These are phyloP conservation scores for Aureobasidium musti DNA, from an alignment of 2,329 filamentous ascomycete genomes.

Conservation along the genomic window DNA sequence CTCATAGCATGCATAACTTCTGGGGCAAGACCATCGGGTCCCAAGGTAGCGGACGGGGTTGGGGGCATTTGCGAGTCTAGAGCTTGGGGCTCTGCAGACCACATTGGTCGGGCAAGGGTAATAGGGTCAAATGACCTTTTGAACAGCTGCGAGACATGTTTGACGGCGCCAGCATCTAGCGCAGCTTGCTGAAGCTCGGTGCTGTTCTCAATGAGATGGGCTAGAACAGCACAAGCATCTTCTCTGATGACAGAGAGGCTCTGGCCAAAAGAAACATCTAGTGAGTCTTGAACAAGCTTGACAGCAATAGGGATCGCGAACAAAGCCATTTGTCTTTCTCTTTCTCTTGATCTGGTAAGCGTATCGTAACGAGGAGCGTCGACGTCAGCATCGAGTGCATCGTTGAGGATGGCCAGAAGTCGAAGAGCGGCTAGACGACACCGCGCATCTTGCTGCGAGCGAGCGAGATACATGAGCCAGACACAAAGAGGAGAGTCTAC, in stretches of 20 bases:
- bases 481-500: constrained; percentile 51
- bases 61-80: constrained; percentile 34
- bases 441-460: constrained; percentile 44
- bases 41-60: constrained; percentile 52
- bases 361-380: constrained; percentile 40
- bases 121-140: constrained; percentile 67
- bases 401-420: constrained; percentile 44
- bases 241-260: constrained; percentile 65
- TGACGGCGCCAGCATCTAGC: constrained; percentile 67
- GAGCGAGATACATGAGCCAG: constrained; percentile 51
- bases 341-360: constrained; percentile 40
- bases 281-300: constrained; percentile 49
- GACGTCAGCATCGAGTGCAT: constrained; percentile 41
- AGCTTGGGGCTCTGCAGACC: constrained; percentile 51
- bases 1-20: constrained; percentile 68
- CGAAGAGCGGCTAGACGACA: constrained; percentile 48
- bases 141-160: constrained; percentile 62
- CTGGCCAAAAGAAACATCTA: constrained; percentile 22
- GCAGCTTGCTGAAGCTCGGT: constrained; percentile 79
- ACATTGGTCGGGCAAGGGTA: constrained; percentile 54
- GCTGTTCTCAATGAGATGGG: constrained; percentile 75
- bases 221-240: constrained; percentile 72
- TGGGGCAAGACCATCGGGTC: constrained; percentile 62
- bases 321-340: constrained; percentile 48
- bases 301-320: constrained; percentile 52